Evolutionary conservation across 2,329 filamentous ascomycete species (phyloP), one percentile per base, ranked within the genome.

Genomic region (Elsinoe australis): DNA sequence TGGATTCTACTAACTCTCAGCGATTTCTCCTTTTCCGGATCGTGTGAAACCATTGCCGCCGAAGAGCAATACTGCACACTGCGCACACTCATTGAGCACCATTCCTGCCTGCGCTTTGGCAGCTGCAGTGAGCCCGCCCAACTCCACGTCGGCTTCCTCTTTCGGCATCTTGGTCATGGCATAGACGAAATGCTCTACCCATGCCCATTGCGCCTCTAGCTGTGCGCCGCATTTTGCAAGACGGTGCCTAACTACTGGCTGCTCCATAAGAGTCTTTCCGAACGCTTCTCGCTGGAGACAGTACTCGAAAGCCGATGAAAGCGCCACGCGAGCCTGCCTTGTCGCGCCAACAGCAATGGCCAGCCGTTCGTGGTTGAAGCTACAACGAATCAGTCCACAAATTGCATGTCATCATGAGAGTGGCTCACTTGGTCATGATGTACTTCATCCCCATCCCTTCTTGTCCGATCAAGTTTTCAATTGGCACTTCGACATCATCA

Each of bases 341-440:
- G 80, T 83, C 1, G 76, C 74, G 0, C 76, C 74, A 10, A 87
- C 76, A 1, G 79, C 71, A 53, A 87, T 84, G 12, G 72, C 73
- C 8, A 87, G 69, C 0, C 83, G 76, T 63, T 88, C 84, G 62
- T 87, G 83, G 67, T 87, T 87, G 74, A 87, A 87, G 66, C 87
- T 85, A 15, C 10, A 9, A 17, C 14, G 12, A 33, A 18, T 41
- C 24, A 36, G 47, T 15, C n/a, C 15, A 15, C 22, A 32, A n/a
- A 14, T 12, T 8, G 18, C n/a, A 15, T 8, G 28, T 19, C 10
- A 9, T 12, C 5, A 18, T 6, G 36, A 18, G 9, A 12, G 9
- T 19, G 8, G 12, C 45, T 24, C 19, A 49, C 34, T 52, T 52
- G 7, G 51, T 53, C 51, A 53, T 53, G 31, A 51, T 53, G 59